Evolutionary conservation across 1,139 yeast genomes (phyloP), one percentile per base, ranked within the genome.

Genomic region (Sugiyamaella sp.): DNA sequence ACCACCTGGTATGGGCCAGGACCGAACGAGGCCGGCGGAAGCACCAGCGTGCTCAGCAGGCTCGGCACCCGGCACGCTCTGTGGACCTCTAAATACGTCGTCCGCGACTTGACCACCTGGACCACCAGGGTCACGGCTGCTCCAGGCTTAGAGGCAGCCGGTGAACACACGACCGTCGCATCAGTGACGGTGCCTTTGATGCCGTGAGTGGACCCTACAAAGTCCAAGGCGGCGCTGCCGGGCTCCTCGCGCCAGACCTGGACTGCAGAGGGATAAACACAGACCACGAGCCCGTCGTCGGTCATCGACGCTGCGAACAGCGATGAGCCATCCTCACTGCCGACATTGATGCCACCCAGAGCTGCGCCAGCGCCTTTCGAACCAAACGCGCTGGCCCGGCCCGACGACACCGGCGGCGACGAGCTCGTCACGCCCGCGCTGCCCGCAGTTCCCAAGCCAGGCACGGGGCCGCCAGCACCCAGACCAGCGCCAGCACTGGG

Each of bases 11-110:
- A 64, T 4, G 68, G 66, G 5, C 65, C 66, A 1, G 61, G 58
- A 22, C 66, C 67, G 1, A 62, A 55, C 2, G 60, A 55, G 5
- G 63, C 57, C 4, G 66, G 64, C 4, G 68, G 68, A n/a, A 64
- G 52, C 19, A 61, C 59, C 43, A 63, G 46, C 8, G 60, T 49
- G 38, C 56, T 48, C 10, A 58, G 56, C 17, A 59, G 49, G 37
- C 57, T 51, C n/a, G 57, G 54, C 16, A 46, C 50, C 20, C 45
- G 49, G 32, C 47, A 44, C 6, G 59, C 48, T 12, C 49, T 45
- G 49, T 64, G 63, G 3, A 64, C 52, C 42, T 63, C 63, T 25
- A 64, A 49, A 20, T 54, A 52, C 5, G 56, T 57, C 20, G 32
- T 54, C 21, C 55, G 46, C 9, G 59, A 53, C 33, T 58, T 51